Percentiles rank a stretch among this genome's conserved stretches.
Conservation (phyloP, 495 filamentous ascomycete species). For the Delitschia confertaspora region DNA sequence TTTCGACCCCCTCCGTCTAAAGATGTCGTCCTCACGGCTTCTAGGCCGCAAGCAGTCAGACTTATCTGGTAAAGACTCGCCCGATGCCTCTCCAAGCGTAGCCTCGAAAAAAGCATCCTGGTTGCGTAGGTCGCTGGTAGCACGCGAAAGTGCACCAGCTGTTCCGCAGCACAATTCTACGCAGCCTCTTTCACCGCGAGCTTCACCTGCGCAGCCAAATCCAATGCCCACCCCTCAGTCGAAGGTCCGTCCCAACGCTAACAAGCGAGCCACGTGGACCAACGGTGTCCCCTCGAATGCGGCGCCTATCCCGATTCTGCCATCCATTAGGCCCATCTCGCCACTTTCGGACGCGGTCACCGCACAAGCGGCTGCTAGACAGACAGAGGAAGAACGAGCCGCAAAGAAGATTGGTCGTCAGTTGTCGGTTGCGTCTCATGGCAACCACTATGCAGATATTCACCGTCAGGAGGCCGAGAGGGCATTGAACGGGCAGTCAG, state of each 20-base stretch:
- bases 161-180: constrained; percentile 38
- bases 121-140: constrained; percentile 90
- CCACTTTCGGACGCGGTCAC: constrained; percentile 86
- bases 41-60: constrained; percentile 84
- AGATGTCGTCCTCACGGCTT: constrained; percentile 75
- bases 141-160: constrained; percentile 51
- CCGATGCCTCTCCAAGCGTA: constrained; percentile 56
- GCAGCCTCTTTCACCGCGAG: constrained; percentile 38
- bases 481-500: constrained; percentile 73
- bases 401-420: constrained; percentile 94
- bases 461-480: constrained; percentile 88
- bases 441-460: constrained; percentile 78
- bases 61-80: constrained; percentile 57
- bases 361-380: constrained; percentile 62
- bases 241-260: constrained; percentile 53
- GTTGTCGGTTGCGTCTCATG: constrained; percentile 87
- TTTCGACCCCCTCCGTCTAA: constrained; percentile 84
- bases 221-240: constrained; percentile 34
- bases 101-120: constrained; percentile 76
- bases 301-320: constrained; percentile 95
- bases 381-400: constrained; percentile 55
- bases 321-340: constrained; percentile 90
- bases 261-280: constrained; percentile 82
- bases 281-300: constrained; percentile 62
- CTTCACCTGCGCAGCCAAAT: constrained; percentile 51